A percentile compares a stretch with the other conserved stretches of the same genome.
phyloP scores from a whole-genome alignment of 352 stramenopile species.

The Phytophthora pseudosyringae region DNA sequence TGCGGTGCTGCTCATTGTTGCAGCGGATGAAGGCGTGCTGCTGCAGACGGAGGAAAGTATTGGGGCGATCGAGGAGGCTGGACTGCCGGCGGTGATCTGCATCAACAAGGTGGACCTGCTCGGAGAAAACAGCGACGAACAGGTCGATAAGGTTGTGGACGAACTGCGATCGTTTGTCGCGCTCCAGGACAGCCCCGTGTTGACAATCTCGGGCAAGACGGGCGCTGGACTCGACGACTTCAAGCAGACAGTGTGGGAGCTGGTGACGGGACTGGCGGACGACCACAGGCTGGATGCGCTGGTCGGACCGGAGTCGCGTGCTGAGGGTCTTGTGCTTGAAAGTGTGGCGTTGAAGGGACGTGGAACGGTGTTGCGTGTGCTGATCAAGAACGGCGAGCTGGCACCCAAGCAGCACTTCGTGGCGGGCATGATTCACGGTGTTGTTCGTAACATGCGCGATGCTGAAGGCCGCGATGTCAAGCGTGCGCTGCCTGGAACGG shows the following conservation, averaged over 20 bases:
- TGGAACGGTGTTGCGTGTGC: constrained; percentile 74
- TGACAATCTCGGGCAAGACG: constrained; percentile 81
- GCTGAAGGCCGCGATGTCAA: constrained; percentile 63
- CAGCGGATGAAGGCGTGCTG: constrained; percentile 98
- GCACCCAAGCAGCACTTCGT: constrained; percentile 80
- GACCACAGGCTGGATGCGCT: constrained; percentile 49
- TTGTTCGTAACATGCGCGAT: constrained; percentile 67
- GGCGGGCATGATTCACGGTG: constrained; percentile 86
- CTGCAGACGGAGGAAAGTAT: constrained; percentile 98
- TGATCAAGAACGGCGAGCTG: constrained; percentile 74
- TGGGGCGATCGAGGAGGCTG: constrained; percentile 80
- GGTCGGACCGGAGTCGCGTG: constrained; percentile 40
- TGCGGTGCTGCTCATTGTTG: constrained; percentile 96
- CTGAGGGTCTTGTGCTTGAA: constrained; percentile 79
- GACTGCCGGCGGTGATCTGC: constrained; percentile 76
- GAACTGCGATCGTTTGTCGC: constrained; percentile 84
- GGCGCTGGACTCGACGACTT: constrained; percentile 64
- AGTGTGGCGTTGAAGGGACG: constrained; percentile 68
- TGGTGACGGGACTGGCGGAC: constrained; percentile 39
- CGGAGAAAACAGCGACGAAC: constrained; percentile 31
- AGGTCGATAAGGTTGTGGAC: constrained; percentile 55
- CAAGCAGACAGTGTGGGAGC: constrained; percentile 43
- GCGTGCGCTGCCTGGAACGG: constrained; percentile 60
- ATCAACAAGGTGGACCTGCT: constrained; percentile 91
- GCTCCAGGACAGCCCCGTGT: constrained; percentile 69